A percentile compares a stretch with the other conserved stretches of the same genome.
These are phyloP conservation scores for Trichothecium sympodiale DNA, from an alignment of 2,329 filamentous ascomycete species.

Conservation along the genomic window DNA sequence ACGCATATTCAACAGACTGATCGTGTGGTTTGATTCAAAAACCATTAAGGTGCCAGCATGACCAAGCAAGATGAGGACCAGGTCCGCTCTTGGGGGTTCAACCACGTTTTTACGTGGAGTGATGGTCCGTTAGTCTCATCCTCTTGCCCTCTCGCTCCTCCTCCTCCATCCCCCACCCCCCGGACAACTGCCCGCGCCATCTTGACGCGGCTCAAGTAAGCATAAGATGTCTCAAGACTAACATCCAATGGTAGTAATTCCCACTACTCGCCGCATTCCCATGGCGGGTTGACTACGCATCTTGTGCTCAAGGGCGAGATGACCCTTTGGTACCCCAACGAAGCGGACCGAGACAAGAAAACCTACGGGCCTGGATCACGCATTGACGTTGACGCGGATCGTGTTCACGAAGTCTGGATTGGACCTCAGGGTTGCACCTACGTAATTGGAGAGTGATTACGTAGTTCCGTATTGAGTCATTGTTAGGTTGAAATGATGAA, in stretches of 20 bases:
- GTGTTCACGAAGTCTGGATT: slow-evolving; percentile 60
- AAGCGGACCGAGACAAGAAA: slow-evolving; percentile 40
- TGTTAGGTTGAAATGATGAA: too few species aligned
- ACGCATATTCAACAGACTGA: too few species aligned
- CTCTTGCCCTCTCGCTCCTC: slow-evolving; percentile 1
- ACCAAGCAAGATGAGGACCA: slow-evolving; percentile 35
- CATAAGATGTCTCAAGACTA: neutral
- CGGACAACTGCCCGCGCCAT: neutral
- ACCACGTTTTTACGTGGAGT: slow-evolving; percentile 60
- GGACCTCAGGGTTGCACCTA: slow-evolving; percentile 56
- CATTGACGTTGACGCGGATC: slow-evolving; percentile 54
- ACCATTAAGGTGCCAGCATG: too few species aligned
- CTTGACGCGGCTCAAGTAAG: neutral
- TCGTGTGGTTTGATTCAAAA: too few species aligned
- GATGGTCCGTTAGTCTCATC: slow-evolving; percentile 49
- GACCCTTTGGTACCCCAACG: slow-evolving; percentile 56
- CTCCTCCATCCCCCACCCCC: slow-evolving; percentile 1
- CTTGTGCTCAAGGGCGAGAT: slow-evolving; percentile 54
- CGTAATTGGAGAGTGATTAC: slow-evolving; percentile 46
- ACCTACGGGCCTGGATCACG: slow-evolving; percentile 50
- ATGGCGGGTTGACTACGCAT: slow-evolving; percentile 55
- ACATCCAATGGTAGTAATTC: slow-evolving; percentile 34
- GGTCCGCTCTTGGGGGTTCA: slow-evolving; percentile 60
- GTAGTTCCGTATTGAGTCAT: neutral
- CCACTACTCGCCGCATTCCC: slow-evolving; percentile 58